Evolutionary conservation across 192 early-diverging fungal species (phyloP).

Genomic region (Backusella parvicylindrica): DNA sequence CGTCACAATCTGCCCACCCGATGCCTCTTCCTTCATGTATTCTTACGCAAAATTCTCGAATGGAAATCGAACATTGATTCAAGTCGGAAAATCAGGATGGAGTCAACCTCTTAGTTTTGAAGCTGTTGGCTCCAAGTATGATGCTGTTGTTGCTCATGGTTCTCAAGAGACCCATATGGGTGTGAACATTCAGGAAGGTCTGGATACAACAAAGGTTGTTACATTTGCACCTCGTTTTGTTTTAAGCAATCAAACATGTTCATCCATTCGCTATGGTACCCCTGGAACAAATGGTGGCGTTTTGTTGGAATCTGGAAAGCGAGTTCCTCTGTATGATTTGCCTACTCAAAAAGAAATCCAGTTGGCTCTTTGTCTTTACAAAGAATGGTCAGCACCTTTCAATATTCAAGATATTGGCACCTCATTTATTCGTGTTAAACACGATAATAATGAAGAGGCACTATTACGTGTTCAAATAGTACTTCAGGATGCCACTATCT

Average conservation of each 20-base stretch:
- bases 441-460: constrained; percentile 53
- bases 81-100: constrained; percentile 74
- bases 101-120: constrained; percentile 92
- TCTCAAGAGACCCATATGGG: constrained; percentile 76
- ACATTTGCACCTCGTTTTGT: constrained; percentile 90
- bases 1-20: constrained; percentile 2
- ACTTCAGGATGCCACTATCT: constrained; percentile 88
- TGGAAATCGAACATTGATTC: constrained; percentile 77
- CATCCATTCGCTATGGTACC: constrained; percentile 72
- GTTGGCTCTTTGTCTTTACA: constrained; percentile 60
- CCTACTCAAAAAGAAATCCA: constrained; percentile 57
- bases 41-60: constrained; percentile 88
- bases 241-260: constrained; percentile 74
- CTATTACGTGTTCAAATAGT: constrained; percentile 77
- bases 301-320: constrained; percentile 45
- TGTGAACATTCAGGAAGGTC: constrained; percentile 80
- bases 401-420: constrained; percentile 86
- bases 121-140: constrained; percentile 83
- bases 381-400: constrained; percentile 85
- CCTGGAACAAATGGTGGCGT: constrained; percentile 48
- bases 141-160: constrained; percentile 55
- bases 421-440: constrained; percentile 71
- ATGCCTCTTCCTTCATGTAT: constrained; percentile 81
- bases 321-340: constrained; percentile 69
- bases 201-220: constrained; percentile 84